Evolutionary conservation across 106 monocot genomes (phyloP).

Genomic region (Dendrobium chrysotoxum): DNA sequence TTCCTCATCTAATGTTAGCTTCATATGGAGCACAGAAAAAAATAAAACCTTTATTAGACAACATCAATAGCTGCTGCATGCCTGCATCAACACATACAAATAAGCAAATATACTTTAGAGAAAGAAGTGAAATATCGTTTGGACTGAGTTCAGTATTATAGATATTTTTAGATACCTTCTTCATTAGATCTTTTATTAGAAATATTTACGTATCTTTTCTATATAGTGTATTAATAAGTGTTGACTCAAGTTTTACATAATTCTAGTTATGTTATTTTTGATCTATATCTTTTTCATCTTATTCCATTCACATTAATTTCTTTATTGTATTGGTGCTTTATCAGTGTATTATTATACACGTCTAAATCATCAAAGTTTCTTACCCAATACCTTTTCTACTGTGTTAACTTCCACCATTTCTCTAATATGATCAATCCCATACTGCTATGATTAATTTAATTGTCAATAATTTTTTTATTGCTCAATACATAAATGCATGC

Average conservation of each 20-base stretch:
- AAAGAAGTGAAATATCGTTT: neutral
- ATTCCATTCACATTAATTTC: neutral
- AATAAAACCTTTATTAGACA: neutral
- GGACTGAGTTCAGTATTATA: neutral
- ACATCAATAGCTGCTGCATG: neutral
- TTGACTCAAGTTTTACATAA: neutral
- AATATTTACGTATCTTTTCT: neutral
- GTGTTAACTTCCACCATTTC: neutral
- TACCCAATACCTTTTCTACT: neutral
- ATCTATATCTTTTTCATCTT: neutral
- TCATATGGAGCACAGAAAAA: neutral
- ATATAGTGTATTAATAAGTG: neutral
- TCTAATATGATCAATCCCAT: neutral
- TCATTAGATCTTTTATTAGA: neutral
- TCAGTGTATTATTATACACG: neutral
- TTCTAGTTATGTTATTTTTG: neutral
- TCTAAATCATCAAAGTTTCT: neutral
- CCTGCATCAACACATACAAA: no score
- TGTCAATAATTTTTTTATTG: no score
- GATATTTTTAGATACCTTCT: neutral
- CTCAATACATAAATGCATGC: no score
- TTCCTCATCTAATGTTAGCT: neutral
- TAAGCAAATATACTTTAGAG: neutral
- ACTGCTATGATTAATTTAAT: neutral
- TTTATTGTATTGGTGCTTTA: neutral